Evolutionary conservation across 257 asterid genomes (phyloP), one percentile per base, ranked within the genome.

Genomic region (Solanum chaucha): DNA sequence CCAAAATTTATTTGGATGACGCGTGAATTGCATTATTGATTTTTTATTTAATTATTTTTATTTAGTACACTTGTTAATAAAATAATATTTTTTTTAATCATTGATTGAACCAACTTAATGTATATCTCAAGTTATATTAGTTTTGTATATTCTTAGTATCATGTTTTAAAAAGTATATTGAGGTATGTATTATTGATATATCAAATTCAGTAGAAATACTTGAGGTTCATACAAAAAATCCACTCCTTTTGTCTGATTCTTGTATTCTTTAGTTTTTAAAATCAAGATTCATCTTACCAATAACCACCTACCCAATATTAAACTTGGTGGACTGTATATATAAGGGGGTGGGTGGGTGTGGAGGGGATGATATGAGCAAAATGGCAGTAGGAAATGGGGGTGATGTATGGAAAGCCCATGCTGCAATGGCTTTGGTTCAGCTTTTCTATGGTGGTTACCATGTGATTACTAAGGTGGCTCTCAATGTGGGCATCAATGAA

Each of bases 391-490:
- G 81, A 32, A 92, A 91, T 83, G 94, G 93, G 59, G 93, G 92
- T 84, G 98, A 94, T 87, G 92, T 90, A 13, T 83, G 92, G 93
- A 90, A 89, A 89, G 99, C 99, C 15, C 99, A 96, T 84, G 46
- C 90, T 89, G 98, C 97, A 81, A 92, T 96, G 99, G 98, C 94
- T 85, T 84, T 91, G 89, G 98, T 97, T 51, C 99, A 96, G 94
- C 88, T 97, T 64, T 88, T 93, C 89, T 83, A 85, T 87, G 98
- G 99, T 88, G 98, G 98, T 1, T 93, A 94, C 91, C 99, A 97
- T 88, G 98, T 97, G 88, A 92, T 97, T 89, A 93, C 99, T 82
- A 97, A 97, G 85, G 93, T 97, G 55, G 99, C 99, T 32, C 99
- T 97, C 85, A 94, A 96, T 87, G 98, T 93, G 80, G 99, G 99